These are phyloP conservation scores for Botryotinia globosa DNA, from an alignment of 2,329 filamentous ascomycete genomes.

Conservation along the genomic window DNA sequence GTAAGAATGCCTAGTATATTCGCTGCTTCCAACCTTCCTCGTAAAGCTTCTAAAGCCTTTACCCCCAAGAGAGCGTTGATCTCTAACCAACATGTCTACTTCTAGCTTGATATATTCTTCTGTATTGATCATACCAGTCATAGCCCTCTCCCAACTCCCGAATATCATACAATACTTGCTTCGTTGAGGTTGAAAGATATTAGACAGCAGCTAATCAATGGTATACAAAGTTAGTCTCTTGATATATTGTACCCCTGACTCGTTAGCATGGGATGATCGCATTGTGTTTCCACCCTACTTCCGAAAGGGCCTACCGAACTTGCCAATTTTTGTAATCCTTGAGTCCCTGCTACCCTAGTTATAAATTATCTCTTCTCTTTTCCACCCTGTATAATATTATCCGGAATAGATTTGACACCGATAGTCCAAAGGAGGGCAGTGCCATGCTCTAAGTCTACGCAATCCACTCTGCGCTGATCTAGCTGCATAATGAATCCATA, in stretches of 20 bases:
- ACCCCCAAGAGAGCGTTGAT: accelerated
- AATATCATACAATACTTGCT: not conserved
- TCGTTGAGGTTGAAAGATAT: not conserved
- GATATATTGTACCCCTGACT: not conserved
- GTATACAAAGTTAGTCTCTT: not conserved
- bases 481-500: not conserved
- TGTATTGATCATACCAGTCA: not conserved
- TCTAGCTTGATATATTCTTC: not conserved
- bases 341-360: not conserved
- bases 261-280: not conserved
- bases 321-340: not conserved
- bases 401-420: too few relatives aligned
- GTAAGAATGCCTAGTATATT: not conserved
- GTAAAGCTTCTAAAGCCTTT: not conserved
- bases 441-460: not conserved
- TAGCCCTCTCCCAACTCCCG: not conserved
- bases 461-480: too few relatives aligned
- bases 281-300: not conserved
- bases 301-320: not conserved
- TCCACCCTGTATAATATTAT: not conserved
- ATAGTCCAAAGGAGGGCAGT: not conserved
- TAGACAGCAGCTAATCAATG: not conserved
- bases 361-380: not conserved
- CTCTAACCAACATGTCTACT: not conserved
- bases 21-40: not conserved